Conservation (phyloP, 176 grass and related monocot species). For the Secale cereale region DNA sequence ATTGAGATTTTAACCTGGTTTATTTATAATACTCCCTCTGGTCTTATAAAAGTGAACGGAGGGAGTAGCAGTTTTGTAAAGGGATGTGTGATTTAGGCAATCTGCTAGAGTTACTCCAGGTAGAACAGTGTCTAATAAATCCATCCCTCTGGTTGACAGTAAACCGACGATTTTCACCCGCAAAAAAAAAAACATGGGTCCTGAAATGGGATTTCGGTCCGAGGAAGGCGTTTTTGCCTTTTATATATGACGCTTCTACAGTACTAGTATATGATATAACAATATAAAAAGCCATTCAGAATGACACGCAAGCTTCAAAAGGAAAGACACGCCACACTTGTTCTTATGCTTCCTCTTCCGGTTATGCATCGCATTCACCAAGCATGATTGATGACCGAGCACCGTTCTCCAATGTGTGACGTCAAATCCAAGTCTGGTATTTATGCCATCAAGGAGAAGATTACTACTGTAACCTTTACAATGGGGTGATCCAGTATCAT, state of each 20-base stretch:
- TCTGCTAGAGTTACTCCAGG: too few species aligned
- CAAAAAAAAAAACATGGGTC: too few species aligned
- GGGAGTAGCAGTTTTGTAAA: too few species aligned
- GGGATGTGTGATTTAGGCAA: too few species aligned
- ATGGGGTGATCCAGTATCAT: not conserved
- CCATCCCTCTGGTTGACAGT: too few species aligned
- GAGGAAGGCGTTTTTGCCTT: too few species aligned
- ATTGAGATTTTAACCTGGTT: too few species aligned
- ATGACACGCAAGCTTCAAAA: not conserved
- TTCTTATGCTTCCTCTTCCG: not conserved
- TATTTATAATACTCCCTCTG: too few species aligned
- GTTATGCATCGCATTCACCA: constrained; percentile 30
- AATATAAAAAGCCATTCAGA: not conserved
- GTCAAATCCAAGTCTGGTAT: constrained; percentile 12
- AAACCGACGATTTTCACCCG: too few species aligned
- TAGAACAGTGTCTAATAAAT: too few species aligned
- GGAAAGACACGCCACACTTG: not conserved
- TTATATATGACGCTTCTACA: not conserved
- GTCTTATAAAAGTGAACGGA: too few species aligned
- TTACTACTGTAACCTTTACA: not conserved
- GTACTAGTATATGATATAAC: not conserved
- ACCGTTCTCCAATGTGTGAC: not conserved
- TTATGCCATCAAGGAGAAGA: not conserved
- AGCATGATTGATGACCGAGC: constrained; percentile 10
- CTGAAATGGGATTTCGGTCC: too few species aligned